Base-by-base conservation (phyloP, 2,329 filamentous ascomycete species). In the Graphilbum fragrans region DNA sequence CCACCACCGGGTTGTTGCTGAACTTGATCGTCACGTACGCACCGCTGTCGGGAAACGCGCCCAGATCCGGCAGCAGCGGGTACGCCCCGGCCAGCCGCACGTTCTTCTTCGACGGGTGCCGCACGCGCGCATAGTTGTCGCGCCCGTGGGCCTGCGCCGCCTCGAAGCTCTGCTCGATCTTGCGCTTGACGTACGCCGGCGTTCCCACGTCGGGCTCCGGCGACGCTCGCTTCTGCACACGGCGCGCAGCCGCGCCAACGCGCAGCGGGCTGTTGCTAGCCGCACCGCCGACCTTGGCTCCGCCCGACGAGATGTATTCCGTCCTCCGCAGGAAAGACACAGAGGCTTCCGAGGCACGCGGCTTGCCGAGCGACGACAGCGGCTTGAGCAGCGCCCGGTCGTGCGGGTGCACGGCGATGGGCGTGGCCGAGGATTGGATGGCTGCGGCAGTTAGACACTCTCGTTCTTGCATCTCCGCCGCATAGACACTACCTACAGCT, bases 241-340 rank as follows among this genome's bases (percentile, higher is more conserved):
- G 65, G 48, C 61, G 64, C 19, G 56, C 41, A 11, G 49, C 43
- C 5, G 34, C 25, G 12, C 22, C 35, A 4, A 44, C 19, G 22
- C 45, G 47, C 37, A 45, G 38, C 11, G 41, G 41, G 10, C 36
- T 5, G 12, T 17, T 22, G 31, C 18, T 2, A 27, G 20, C 19
- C 6, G 20, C 10, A 17, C 32, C 19, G 34, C 55, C 57, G 21
- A 58, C 58, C 54, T 75, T 77, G 6, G 66, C 56, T 23, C 64
- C 65, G 19, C 66, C 63, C 4, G 73, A 75, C 11, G 84, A 85
- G 55, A 94, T 95, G 64, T 96, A 96, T 61, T 98, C 92, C 42
- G 92, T 96, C 54, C 90, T 79, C 44, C 92, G 86, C 51, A 98
- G 74, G 72, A 98, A 98, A 48, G 86, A 94, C 41, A 94, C 86